Conservation (phyloP, 331 rosid species). For the Prunus yedoensis region DNA sequence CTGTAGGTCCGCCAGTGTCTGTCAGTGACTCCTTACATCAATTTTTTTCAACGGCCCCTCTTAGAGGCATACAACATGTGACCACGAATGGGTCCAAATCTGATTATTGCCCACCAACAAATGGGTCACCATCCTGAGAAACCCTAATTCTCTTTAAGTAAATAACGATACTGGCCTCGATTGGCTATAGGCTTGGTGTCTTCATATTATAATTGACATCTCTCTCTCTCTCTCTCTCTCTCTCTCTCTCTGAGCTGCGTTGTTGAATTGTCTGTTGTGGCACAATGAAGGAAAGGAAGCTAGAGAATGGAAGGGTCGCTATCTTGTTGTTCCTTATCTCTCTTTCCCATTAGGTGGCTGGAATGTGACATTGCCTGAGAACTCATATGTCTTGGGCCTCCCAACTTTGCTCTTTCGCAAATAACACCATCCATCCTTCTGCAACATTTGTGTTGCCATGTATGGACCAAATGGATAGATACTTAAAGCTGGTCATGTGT, state of each 20-base stretch:
- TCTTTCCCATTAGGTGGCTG: slow-evolving; percentile 47
- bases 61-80: slow-evolving; percentile 26
- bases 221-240: slow-evolving; percentile 4
- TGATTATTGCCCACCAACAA: slow-evolving; percentile 14
- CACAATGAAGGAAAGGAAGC: neutral
- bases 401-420: slow-evolving; percentile 14
- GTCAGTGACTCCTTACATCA: too few relatives aligned
- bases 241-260: slow-evolving; percentile 18
- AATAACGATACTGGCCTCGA: slow-evolving; percentile 3
- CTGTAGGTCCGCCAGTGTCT: too few relatives aligned
- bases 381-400: slow-evolving; percentile 37
- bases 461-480: slow-evolving; percentile 34
- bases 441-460: slow-evolving; percentile 9
- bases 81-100: slow-evolving; percentile 15
- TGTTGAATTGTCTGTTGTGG: slow-evolving; percentile 31
- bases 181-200: slow-evolving; percentile 9
- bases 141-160: slow-evolving; percentile 31
- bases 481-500: slow-evolving; percentile 21
- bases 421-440: slow-evolving; percentile 7
- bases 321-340: slow-evolving; percentile 50
- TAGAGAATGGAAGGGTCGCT: slow-evolving; percentile 36
- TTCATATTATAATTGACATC: neutral
- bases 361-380: slow-evolving; percentile 40
- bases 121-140: slow-evolving; percentile 36
- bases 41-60: neutral